Conservation (phyloP, 805 yeast genomes). For the Pichia heedii region DNA sequence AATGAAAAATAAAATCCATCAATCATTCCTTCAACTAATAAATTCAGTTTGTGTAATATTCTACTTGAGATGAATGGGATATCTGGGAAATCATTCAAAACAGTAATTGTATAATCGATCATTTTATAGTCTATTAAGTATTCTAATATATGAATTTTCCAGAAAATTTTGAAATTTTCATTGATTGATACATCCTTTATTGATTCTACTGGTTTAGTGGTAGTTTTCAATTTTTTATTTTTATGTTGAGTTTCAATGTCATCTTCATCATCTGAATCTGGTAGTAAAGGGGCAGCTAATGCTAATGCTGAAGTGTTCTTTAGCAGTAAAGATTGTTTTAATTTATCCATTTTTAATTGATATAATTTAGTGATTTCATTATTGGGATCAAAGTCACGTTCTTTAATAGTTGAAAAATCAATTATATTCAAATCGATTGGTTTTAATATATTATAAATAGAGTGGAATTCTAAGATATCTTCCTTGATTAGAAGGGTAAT, state of each 20-base stretch:
- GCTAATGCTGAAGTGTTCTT: conserved; percentile 77
- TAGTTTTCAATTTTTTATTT: neutral
- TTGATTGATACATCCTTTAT: conserved; percentile 10
- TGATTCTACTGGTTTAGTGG: conserved; percentile 1
- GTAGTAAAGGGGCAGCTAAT: conserved; percentile 72
- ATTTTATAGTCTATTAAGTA: conserved; percentile 51
- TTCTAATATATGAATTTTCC: conserved; percentile 41
- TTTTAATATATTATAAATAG: conserved; percentile 45
- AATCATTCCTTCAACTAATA: conserved; percentile 41
- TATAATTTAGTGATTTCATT: conserved; percentile 35
- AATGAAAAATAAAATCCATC: conserved; percentile 35
- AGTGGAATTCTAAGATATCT: conserved; percentile 56
- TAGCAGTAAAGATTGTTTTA: conserved; percentile 46
- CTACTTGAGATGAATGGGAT: conserved; percentile 46
- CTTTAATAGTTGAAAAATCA: conserved; percentile 12
- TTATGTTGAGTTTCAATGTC: conserved; percentile 1
- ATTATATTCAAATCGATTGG: conserved; percentile 32
- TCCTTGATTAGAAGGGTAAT: conserved; percentile 53
- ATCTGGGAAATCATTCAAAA: conserved; percentile 54
- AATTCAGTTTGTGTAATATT: conserved; percentile 37
- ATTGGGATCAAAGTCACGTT: conserved; percentile 17
- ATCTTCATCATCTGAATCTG: conserved; percentile 50
- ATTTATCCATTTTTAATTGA: conserved; percentile 34
- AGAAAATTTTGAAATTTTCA: conserved; percentile 15
- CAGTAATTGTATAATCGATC: conserved; percentile 49